These are phyloP conservation scores for Cairneyella variabilis DNA, from an alignment of 495 filamentous ascomycete species.

Conservation along the genomic window DNA sequence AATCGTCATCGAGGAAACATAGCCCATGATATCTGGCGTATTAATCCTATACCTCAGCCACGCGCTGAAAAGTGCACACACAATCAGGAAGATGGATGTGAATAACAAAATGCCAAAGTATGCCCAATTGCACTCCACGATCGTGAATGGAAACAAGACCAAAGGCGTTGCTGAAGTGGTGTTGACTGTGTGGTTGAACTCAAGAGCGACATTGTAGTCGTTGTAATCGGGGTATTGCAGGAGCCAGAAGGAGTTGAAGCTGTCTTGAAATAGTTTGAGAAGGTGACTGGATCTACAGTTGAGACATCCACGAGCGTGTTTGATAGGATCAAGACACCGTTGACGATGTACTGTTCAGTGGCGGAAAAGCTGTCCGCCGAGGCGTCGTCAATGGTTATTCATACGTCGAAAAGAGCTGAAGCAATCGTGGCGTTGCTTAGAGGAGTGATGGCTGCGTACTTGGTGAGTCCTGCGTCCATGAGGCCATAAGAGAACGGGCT, in stretches of 20 bases:
- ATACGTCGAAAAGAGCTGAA: not conserved
- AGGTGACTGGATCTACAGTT: not conserved
- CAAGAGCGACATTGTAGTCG: no score
- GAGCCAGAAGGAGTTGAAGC: not conserved
- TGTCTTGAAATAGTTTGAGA: not conserved
- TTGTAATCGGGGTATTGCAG: no score
- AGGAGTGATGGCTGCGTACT: not conserved
- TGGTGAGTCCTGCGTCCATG: not conserved
- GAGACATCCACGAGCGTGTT: not conserved
- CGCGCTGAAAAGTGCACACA: not conserved
- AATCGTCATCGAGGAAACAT: conserved; percentile 1
- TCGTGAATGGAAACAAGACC: not conserved
- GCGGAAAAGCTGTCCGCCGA: not conserved
- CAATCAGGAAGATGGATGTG: not conserved
- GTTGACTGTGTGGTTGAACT: no score
- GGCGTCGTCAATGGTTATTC: not conserved
- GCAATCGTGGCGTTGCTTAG: not conserved
- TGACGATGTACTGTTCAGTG: not conserved
- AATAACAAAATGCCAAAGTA: not conserved
- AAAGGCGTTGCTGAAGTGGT: not conserved
- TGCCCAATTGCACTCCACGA: not conserved
- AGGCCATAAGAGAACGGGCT: not conserved
- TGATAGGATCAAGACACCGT: no score
- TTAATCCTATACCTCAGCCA: not conserved
- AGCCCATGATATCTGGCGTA: not conserved